Evolutionary conservation across 768 basidiomycete species (phyloP), one percentile per base, ranked within the genome.

Genomic region (Serendipita sp.): DNA sequence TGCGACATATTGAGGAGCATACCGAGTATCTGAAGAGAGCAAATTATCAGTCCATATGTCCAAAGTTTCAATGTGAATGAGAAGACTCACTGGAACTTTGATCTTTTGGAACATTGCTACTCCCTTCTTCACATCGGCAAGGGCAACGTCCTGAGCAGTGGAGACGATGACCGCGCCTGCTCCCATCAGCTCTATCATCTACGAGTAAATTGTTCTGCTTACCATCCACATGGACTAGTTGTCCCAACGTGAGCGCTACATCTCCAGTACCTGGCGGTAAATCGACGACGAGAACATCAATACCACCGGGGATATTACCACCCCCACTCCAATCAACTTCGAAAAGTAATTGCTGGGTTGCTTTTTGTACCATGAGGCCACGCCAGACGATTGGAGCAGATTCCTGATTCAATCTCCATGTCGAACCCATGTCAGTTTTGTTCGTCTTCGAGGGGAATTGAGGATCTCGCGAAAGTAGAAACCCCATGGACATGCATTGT

Each of bases 181-280:
- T 18, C 18, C 18, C 18, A 18, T 18, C 18, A 18, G 18, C 18
- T 18, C 18, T 1, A 18, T 18, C 0, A 18, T 18, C 18, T 18
- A 16, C 23, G 5, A 4, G n/a, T 31, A 1, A 13, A 18, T 1
- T 1, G 37, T 11, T 60, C n/a, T 15, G 71, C 83, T 46, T 58
- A 90, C 92, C 91, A 67, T 95, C 83, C 1, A 93, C 87, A 13
- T 78, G 72, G 0, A 93, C 89, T 18, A 94, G 79, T 70, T 96
- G 93, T 0, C 88, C 92, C 0, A 99, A 76, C 3, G 90, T 93
- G 53, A 99, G 79, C 6, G 91, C 90, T 0, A 99, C 92, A 71
- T 99, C 95, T 0, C 95, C 95, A 0, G 95, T 99, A 0, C 95
- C 95, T 0, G 95, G 95, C 2, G 95, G 95, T 86, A 96, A 91